Evolutionary conservation across 2,329 filamentous ascomycete genomes (phyloP).

Genomic region (Bipolaris zeicola): DNA sequence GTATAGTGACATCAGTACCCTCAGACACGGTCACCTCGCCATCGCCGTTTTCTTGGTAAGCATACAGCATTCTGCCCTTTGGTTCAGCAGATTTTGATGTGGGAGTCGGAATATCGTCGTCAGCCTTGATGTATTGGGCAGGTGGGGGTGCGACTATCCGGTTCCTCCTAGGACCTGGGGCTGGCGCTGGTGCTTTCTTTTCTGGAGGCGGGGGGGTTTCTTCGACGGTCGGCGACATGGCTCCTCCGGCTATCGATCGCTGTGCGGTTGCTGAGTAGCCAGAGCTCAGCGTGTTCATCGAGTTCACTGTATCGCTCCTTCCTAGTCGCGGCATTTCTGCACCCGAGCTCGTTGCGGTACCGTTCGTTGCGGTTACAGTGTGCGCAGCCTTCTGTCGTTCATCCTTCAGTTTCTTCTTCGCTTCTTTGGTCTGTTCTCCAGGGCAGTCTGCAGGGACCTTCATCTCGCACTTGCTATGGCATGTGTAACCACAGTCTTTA

Average conservation of each 20-base stretch:
- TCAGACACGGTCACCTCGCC: constrained; percentile 83
- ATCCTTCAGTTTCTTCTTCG: constrained; percentile 89
- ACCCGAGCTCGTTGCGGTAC: constrained; percentile 55
- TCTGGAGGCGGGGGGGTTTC: constrained; percentile 48
- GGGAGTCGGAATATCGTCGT: constrained; percentile 52
- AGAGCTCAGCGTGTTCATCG: constrained; percentile 74
- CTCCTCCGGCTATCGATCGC: constrained; percentile 69
- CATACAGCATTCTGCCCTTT: constrained; percentile 86
- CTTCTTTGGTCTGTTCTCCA: constrained; percentile 90
- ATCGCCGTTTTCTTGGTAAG: constrained; percentile 78
- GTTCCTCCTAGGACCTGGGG: constrained; percentile 57
- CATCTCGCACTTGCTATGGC: constrained; percentile 98
- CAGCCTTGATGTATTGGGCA: constrained; percentile 74
- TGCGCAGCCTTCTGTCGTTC: constrained; percentile 82
- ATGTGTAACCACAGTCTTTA: constrained; percentile 95
- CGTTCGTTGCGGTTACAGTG: constrained; percentile 54
- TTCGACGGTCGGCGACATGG: constrained; percentile 58
- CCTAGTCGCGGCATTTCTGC: constrained; percentile 71
- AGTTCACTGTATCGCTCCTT: constrained; percentile 87
- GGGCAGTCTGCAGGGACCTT: constrained; percentile 97
- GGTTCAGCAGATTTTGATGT: constrained; percentile 57
- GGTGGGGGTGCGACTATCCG: constrained; percentile 89
- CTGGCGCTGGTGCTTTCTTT: constrained; percentile 39
- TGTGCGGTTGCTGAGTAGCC: constrained; percentile 82
- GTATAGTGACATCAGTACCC: constrained; percentile 74